Conservation (phyloP, 1,139 yeast species). For the Geotrichum klebahnii region DNA sequence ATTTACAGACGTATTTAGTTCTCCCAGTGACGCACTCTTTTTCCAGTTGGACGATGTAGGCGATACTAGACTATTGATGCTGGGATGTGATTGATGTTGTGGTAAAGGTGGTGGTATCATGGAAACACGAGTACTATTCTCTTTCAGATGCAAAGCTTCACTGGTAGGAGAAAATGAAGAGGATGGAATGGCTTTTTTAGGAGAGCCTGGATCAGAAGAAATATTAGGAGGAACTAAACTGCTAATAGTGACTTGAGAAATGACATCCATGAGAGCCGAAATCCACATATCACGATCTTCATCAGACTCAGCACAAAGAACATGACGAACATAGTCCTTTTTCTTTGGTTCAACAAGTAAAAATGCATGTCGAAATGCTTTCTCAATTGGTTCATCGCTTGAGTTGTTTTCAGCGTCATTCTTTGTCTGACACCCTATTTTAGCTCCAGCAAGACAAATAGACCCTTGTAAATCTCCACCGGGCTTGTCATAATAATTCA, state of each 20-base stretch:
- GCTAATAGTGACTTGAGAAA: constrained; percentile 20
- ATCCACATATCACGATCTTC: constrained; percentile 79
- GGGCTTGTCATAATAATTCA: constrained; percentile 60
- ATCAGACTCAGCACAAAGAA: constrained; percentile 79
- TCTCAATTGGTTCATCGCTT: constrained; percentile 50
- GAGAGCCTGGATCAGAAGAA: neutral
- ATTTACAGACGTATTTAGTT: neutral
- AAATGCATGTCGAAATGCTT: constrained; percentile 73
- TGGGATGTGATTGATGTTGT: neutral
- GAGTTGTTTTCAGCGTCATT: constrained; percentile 27
- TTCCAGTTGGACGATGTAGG: neutral
- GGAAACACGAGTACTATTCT: neutral
- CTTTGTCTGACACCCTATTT: constrained; percentile 59
- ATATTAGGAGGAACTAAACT: neutral
- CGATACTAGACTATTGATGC: neutral
- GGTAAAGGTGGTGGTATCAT: constrained; percentile 2
- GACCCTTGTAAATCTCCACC: constrained; percentile 58
- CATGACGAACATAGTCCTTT: constrained; percentile 56
- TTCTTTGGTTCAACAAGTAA: constrained; percentile 62
- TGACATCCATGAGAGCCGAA: constrained; percentile 51
- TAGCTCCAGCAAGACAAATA: constrained; percentile 56
- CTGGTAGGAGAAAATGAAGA: neutral
- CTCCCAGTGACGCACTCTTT: constrained; percentile 3
- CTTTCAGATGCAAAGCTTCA: neutral
- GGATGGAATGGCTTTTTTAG: constrained; percentile 2